phyloP scores from a whole-genome alignment of 2,329 filamentous ascomycete genomes.

The Fragosphaeria purpurea region DNA sequence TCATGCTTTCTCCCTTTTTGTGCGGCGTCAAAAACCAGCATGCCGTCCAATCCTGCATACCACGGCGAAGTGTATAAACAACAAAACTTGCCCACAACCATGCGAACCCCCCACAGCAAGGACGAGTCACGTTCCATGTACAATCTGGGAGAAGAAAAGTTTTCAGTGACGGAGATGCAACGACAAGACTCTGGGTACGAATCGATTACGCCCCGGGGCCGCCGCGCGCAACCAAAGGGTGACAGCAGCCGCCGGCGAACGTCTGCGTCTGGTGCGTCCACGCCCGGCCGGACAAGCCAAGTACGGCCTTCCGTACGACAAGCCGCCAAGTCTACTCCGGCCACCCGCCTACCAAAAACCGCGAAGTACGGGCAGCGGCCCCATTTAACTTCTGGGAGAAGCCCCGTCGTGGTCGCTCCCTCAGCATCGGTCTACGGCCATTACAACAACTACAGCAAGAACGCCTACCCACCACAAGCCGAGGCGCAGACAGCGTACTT shows the following conservation, averaged over 20 bases:
- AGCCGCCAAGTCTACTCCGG: slow-evolving; percentile 27
- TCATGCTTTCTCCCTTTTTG: too few species aligned
- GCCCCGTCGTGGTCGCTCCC: slow-evolving; percentile 16
- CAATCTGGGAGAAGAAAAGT: slow-evolving; percentile 10
- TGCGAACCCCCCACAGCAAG: too few species aligned
- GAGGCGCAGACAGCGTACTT: slow-evolving; percentile 31
- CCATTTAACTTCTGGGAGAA: slow-evolving; percentile 16
- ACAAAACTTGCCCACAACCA: too few species aligned
- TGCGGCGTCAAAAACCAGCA: too few species aligned
- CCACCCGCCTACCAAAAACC: slow-evolving; percentile 16
- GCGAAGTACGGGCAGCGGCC: slow-evolving; percentile 15
- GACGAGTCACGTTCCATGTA: not conserved
- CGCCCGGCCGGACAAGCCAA: slow-evolving; percentile 15
- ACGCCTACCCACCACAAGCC: slow-evolving; percentile 13
- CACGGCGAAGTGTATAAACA: too few species aligned
- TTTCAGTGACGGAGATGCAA: slow-evolving; percentile 32
- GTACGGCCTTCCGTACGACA: slow-evolving; percentile 33
- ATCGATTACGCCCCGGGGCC: slow-evolving; percentile 31
- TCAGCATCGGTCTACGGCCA: not conserved
- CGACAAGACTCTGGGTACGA: slow-evolving; percentile 52
- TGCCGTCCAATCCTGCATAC: too few species aligned
- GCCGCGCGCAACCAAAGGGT: slow-evolving; percentile 19
- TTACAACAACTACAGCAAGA: slow-evolving; percentile 12
- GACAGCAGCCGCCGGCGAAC: slow-evolving; percentile 20
- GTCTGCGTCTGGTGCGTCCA: slow-evolving; percentile 20